phyloP scores from a whole-genome alignment of 306 rosid genomes.

The Herpetospermum pedunculosum region DNA sequence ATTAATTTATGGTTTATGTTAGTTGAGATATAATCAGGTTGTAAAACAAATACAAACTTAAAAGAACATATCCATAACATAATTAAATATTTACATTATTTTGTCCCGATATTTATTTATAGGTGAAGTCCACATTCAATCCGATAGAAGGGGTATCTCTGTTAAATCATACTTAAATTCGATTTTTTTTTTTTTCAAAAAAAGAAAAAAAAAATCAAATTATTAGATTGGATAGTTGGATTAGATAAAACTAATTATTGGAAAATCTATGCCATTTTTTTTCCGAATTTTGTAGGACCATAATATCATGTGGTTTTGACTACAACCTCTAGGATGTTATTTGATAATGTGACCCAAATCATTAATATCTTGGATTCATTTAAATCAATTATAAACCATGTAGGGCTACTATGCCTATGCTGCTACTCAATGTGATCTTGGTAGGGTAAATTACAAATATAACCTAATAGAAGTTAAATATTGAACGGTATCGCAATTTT shows the following conservation, averaged over 20 bases:
- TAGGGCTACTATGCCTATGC: neutral
- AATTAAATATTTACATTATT: neutral
- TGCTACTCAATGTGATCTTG: neutral
- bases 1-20: too few species aligned
- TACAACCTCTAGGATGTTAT: neutral
- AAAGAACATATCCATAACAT: too few species aligned
- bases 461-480: neutral
- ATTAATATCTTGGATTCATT: neutral
- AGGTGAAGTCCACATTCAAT: neutral
- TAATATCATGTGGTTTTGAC: neutral
- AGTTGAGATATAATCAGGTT: too few species aligned
- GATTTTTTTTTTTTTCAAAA: neutral
- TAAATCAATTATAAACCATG: neutral
- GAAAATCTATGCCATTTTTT: neutral
- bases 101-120: neutral
- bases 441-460: neutral
- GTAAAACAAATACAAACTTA: too few species aligned
- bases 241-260: neutral
- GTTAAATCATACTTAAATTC: neutral
- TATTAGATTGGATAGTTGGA: neutral
- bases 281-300: neutral
- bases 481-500: too few species aligned
- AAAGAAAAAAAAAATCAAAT: neutral
- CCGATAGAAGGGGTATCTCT: neutral
- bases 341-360: neutral